A percentile compares a stretch with the other conserved stretches of the same genome.
phyloP scores from a whole-genome alignment of 2,329 filamentous ascomycete species.

The Niveomyces coronatus region DNA sequence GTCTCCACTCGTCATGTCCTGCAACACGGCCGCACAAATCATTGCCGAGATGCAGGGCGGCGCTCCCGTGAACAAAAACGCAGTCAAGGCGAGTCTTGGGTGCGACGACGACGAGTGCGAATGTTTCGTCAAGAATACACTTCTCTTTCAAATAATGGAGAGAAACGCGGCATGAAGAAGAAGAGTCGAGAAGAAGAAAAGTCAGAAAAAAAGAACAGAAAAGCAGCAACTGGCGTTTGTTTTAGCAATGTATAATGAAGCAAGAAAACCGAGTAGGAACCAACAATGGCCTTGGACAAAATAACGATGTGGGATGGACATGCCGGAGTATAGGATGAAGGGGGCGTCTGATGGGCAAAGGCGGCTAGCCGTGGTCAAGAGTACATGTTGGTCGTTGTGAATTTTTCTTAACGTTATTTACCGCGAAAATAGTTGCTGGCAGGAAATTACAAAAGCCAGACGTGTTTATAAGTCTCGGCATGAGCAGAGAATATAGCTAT shows the following conservation, averaged over 20 bases:
- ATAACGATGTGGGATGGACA: not conserved
- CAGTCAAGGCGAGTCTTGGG: constrained; percentile 20
- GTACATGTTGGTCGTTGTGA: too few species aligned
- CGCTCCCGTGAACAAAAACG: constrained; percentile 13
- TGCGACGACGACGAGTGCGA: constrained; percentile 14
- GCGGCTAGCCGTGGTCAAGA: not conserved
- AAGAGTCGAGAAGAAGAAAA: not conserved
- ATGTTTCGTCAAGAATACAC: constrained; percentile 12
- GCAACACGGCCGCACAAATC: constrained; percentile 24
- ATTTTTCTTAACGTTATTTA: too few species aligned
- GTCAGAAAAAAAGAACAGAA: not conserved
- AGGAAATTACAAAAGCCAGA: too few species aligned
- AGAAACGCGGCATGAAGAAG: not conserved
- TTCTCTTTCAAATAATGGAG: constrained; percentile 11
- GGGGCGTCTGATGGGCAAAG: not conserved
- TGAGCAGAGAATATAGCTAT: too few species aligned
- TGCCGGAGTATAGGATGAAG: not conserved
- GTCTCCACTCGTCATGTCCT: constrained; percentile 25
- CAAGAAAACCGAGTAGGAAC: not conserved
- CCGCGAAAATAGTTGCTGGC: too few species aligned
- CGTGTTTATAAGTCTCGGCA: too few species aligned
- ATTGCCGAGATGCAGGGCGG: constrained; percentile 30
- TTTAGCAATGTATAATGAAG: not conserved
- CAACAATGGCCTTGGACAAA: not conserved
- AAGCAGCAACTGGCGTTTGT: not conserved